phyloP scores from a whole-genome alignment of 2,329 filamentous ascomycete genomes.

The Aureobasidium sp. region DNA sequence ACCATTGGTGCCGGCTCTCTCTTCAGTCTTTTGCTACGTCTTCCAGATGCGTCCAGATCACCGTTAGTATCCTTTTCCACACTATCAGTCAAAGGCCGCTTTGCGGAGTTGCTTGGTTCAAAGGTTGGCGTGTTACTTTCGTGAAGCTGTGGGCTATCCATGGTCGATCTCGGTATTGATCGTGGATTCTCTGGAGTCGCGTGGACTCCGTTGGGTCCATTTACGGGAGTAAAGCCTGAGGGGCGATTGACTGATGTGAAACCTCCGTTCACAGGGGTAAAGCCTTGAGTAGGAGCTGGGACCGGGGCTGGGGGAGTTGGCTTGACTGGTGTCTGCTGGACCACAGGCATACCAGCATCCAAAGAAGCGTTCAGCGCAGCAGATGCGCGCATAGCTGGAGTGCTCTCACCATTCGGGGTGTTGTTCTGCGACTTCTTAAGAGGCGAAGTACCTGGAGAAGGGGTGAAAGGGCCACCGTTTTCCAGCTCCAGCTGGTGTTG shows the following conservation, averaged over 20 bases:
- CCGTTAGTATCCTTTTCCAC: constrained; percentile 55
- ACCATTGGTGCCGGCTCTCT: constrained; percentile 74
- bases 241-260: constrained; percentile 60
- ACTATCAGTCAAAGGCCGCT: constrained; percentile 59
- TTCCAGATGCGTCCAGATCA: constrained; percentile 41
- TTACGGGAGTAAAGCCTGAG: constrained; percentile 54
- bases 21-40: constrained; percentile 87
- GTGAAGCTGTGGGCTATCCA: constrained; percentile 56
- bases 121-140: constrained; percentile 60
- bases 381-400: constrained; percentile 57
- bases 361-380: constrained; percentile 49
- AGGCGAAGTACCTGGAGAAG: constrained; percentile 67
- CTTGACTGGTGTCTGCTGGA: constrained; percentile 30
- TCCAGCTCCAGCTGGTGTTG: constrained; percentile 91
- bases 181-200: constrained; percentile 48
- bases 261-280: constrained; percentile 65
- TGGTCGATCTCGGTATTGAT: constrained; percentile 54
- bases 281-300: constrained; percentile 48
- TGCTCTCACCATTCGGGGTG: constrained; percentile 50
- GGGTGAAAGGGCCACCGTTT: constrained; percentile 84
- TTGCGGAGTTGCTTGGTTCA: constrained; percentile 47
- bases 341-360: constrained; percentile 23
- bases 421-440: constrained; percentile 50
- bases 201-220: constrained; percentile 46
- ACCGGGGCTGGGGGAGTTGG: background rate